Conservation (phyloP, 148 eudicot species). For the Polygonum maritimum region DNA sequence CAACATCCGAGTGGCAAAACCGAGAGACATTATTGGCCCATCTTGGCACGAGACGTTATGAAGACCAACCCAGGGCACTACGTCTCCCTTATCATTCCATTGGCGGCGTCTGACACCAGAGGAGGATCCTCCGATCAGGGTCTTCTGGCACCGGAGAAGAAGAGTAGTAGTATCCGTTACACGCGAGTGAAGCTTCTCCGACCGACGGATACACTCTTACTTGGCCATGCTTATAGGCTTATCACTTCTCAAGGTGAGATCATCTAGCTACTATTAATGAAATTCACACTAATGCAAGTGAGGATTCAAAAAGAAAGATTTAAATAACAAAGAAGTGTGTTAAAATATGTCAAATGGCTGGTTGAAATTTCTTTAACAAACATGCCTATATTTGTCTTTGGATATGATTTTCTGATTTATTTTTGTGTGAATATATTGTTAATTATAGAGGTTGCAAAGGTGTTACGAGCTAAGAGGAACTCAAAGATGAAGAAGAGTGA, state of each 20-base stretch:
- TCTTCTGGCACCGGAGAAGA: conserved; percentile 1
- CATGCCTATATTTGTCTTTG: no score
- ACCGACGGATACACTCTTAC: conserved; percentile 62
- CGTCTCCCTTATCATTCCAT: conserved; percentile 75
- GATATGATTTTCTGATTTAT: neutral
- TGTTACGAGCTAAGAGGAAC: conserved; percentile 55
- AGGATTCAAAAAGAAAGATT: neutral
- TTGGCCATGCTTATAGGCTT: conserved; percentile 80
- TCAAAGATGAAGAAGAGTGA: conserved; percentile 53
- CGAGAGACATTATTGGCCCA: conserved; percentile 70
- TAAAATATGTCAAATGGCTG: no score
- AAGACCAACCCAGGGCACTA: conserved; percentile 81
- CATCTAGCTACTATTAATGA: neutral
- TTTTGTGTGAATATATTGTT: neutral
- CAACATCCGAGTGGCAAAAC: conserved; percentile 76
- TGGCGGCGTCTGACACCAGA: conserved; percentile 18
- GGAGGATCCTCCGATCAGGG: conserved; percentile 6
- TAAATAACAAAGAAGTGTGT: no score
- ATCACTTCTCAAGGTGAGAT: conserved; percentile 72
- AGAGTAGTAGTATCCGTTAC: conserved; percentile 38
- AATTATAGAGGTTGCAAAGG: conserved; percentile 78
- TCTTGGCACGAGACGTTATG: conserved; percentile 68
- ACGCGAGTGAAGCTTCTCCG: conserved; percentile 88
- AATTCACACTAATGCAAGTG: neutral
- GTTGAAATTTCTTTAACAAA: no score